These are phyloP conservation scores for Candida tallmaniae DNA, from an alignment of 805 yeast genomes.

Conservation along the genomic window DNA sequence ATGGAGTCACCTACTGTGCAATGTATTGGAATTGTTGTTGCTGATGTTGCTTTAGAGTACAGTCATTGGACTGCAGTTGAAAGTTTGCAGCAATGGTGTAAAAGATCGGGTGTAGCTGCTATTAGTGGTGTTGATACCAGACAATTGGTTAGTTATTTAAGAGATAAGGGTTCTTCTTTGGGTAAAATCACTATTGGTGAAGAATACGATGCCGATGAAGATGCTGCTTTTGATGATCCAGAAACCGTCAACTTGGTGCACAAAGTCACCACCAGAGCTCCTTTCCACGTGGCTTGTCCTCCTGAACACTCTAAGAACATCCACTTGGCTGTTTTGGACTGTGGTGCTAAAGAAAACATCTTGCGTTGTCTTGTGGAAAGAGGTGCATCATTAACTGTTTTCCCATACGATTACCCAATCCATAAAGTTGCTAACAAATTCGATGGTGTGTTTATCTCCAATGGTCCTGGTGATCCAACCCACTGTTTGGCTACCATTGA, in stretches of 20 bases:
- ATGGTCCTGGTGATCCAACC: slow-evolving; percentile 98
- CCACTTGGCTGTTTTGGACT: slow-evolving; percentile 91
- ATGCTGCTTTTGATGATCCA: slow-evolving; percentile 88
- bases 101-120: slow-evolving; percentile 91
- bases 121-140: slow-evolving; percentile 97
- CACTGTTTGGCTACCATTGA: slow-evolving; percentile 77
- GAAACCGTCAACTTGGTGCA: slow-evolving; percentile 85
- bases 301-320: slow-evolving; percentile 47
- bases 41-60: slow-evolving; percentile 90
- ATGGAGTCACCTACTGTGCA: slow-evolving; percentile 90
- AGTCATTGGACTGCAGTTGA: slow-evolving; percentile 99
- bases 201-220: slow-evolving; percentile 87
- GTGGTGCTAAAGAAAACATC: slow-evolving; percentile 98
- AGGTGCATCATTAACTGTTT: slow-evolving; percentile 94
- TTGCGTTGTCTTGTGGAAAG: slow-evolving; percentile 89
- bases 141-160: slow-evolving; percentile 83
- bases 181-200: slow-evolving; percentile 89
- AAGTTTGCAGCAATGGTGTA: slow-evolving; percentile 92
- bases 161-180: slow-evolving; percentile 94
- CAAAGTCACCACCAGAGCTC: slow-evolving; percentile 91
- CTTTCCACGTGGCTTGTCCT: slow-evolving; percentile 78
- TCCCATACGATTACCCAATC: slow-evolving; percentile 93
- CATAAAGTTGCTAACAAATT: slow-evolving; percentile 86
- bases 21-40: slow-evolving; percentile 93
- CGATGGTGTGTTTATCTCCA: slow-evolving; percentile 91